Evolutionary conservation across 176 grass and related monocot genomes (phyloP), one percentile per base, ranked within the genome.

Genomic region (Neostapfia colusana): DNA sequence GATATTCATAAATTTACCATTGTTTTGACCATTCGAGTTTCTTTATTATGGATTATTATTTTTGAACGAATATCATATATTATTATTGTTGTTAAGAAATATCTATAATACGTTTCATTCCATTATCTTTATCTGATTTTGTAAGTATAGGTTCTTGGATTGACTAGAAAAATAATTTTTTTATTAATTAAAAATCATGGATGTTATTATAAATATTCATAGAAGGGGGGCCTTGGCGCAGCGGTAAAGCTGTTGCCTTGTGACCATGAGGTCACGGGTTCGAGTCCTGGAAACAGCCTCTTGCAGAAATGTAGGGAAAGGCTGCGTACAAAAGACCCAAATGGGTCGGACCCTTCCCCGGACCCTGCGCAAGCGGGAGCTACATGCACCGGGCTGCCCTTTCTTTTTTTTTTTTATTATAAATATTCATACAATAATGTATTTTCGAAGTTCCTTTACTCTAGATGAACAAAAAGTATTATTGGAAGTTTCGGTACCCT

Each of bases 81-180:
- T 55, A 23, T 55, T 56, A 56, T 31, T 31, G 3, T 31, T 31
- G 31, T 31, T 31, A 31, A 3, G 31, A 31, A 31, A 31, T 31
- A 31, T n/a, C 14, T 63, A 42, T 61, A 45, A 75, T 45, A 67
- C 16, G 46, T 35, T 69, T 34, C 4, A 3, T 23, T 80, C 18
- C 25, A 24, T 75, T 61, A 7, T 76, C 31, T 51, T 54, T 34
- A 39, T 68, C n/a, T 63, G 35, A 61, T 75, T 60, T 27, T 85
- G 8, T 42, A 49, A 59, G 5, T 58, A 46, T 49, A 54, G 37
- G 26, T 38, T 0, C 20, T 48, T 49, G 27, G 6, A 4, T 66
- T 74, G 8, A 75, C 24, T 37, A 79, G 45, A 69, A 31, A 41
- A 67, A 62, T 37, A 53, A 68, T 50, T 4, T 0, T 20, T 10